Evolutionary conservation across 768 basidiomycete genomes (phyloP).

Genomic region (Clavulina sp.): DNA sequence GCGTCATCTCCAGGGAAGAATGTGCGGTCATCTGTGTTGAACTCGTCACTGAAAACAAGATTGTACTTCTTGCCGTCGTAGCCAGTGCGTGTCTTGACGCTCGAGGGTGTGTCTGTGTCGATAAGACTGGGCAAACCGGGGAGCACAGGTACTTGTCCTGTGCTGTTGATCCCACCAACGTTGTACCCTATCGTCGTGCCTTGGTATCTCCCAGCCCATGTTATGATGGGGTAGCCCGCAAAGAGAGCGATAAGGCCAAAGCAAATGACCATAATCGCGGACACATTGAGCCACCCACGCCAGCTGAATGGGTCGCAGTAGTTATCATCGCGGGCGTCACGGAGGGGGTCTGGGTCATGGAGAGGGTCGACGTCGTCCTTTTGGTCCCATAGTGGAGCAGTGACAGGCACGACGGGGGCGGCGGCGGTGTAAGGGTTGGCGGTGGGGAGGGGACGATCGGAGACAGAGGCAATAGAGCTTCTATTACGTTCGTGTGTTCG

Average conservation of each 20-base stretch:
- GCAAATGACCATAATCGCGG: conserved; percentile 51
- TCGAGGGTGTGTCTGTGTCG: conserved; percentile 55
- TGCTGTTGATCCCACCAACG: conserved; percentile 72
- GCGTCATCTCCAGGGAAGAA: conserved; percentile 70
- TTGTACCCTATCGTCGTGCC: conserved; percentile 40
- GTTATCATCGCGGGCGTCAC: conserved; percentile 40
- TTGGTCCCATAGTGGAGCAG: conserved; percentile 54
- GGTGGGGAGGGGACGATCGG: conserved; percentile 5
- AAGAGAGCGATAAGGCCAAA: conserved; percentile 60
- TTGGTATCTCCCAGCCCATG: conserved; percentile 15
- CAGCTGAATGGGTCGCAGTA: conserved; percentile 59
- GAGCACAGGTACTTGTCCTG: conserved; percentile 74
- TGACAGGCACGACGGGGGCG: conserved; percentile 25
- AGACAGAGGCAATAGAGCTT: background rate
- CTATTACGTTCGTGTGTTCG: background rate
- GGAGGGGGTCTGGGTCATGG: conserved; percentile 55
- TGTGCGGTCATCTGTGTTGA: conserved; percentile 51
- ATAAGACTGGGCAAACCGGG: conserved; percentile 50
- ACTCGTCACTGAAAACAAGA: conserved; percentile 82
- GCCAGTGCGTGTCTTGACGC: conserved; percentile 39
- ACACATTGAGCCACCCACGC: conserved; percentile 70
- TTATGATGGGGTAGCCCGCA: conserved; percentile 74
- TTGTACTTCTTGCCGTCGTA: conserved; percentile 60
- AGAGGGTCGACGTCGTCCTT: conserved; percentile 49
- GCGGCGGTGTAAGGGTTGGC: conserved; percentile 6